Evolutionary conservation across 495 filamentous ascomycete species (phyloP).

Genomic region (Penicillium cinerascens): DNA sequence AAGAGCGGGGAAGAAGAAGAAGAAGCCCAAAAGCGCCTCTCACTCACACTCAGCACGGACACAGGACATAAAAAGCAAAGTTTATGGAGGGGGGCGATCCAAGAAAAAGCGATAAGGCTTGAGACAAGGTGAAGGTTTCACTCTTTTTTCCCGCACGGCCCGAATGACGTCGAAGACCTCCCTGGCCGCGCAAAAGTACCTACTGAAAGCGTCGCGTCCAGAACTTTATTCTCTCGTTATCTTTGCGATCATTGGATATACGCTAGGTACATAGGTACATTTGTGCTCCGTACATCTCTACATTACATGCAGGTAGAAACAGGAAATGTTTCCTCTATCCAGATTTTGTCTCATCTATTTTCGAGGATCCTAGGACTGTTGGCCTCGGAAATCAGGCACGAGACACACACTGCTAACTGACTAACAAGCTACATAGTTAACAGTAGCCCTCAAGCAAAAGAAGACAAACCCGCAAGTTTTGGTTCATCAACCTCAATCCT

Average conservation of each 20-base stretch:
- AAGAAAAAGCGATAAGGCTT: background rate
- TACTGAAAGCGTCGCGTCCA: slow-evolving; percentile 2
- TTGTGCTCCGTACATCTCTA: no score
- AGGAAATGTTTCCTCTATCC: background rate
- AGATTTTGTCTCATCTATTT: background rate
- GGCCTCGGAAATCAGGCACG: background rate
- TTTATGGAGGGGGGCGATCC: slow-evolving; percentile 3
- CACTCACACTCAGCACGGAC: background rate
- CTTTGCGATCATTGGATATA: background rate
- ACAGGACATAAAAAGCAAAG: background rate
- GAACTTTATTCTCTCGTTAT: background rate
- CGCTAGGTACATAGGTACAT: background rate
- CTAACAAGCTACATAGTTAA: no score
- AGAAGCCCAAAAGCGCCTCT: background rate
- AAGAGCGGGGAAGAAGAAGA: background rate
- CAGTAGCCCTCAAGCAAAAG: no score
- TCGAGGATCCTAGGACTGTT: slow-evolving; percentile 1
- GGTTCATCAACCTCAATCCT: background rate
- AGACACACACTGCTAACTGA: no score
- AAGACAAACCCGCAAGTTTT: no score
- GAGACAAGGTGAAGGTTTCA: background rate
- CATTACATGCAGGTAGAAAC: background rate
- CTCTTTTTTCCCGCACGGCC: slow-evolving; percentile 10
- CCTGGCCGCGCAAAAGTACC: slow-evolving; percentile 6
- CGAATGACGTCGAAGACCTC: slow-evolving; percentile 21